Evolutionary conservation across 495 filamentous ascomycete species (phyloP).

Genomic region (Parathielavia hyrcaniae): DNA sequence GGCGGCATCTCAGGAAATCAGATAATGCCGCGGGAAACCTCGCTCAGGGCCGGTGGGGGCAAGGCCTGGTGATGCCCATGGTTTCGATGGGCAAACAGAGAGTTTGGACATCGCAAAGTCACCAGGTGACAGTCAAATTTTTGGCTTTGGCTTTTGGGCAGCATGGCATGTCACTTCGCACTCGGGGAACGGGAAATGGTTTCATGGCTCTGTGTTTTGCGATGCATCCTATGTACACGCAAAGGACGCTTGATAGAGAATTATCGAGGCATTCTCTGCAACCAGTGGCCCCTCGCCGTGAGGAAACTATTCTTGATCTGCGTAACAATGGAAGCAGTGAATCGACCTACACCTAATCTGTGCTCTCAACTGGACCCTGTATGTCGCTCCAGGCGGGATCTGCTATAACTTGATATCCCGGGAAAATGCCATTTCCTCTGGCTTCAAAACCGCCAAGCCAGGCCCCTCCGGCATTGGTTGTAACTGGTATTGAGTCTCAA

Average conservation of each 20-base stretch:
- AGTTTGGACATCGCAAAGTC: constrained; percentile 5
- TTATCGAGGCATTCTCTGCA: constrained; percentile 20
- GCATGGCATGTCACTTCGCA: constrained; percentile 20
- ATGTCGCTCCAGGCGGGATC: too few species aligned
- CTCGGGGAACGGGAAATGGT: constrained; percentile 15
- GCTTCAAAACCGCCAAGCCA: too few species aligned
- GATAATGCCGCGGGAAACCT: constrained; percentile 9
- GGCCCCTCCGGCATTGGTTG: neutral
- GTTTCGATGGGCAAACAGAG: constrained; percentile 2
- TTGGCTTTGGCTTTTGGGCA: constrained; percentile 17
- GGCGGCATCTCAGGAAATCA: constrained; percentile 4
- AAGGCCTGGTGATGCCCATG: constrained; percentile 14
- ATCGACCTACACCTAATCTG: neutral
- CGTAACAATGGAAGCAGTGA: neutral
- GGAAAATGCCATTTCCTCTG: too few species aligned
- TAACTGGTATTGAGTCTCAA: neutral
- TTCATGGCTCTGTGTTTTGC: constrained; percentile 16
- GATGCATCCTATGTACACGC: constrained; percentile 20
- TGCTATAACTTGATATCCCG: too few species aligned
- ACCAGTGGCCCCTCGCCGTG: neutral
- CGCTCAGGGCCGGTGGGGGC: constrained; percentile 3
- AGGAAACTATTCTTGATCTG: neutral
- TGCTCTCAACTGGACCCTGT: too few species aligned
- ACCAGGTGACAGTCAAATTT: constrained; percentile 9
- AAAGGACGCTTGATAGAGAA: constrained; percentile 19